Conservation (phyloP, 2,329 filamentous ascomycete genomes). For the Westerdykella aurantiaca region DNA sequence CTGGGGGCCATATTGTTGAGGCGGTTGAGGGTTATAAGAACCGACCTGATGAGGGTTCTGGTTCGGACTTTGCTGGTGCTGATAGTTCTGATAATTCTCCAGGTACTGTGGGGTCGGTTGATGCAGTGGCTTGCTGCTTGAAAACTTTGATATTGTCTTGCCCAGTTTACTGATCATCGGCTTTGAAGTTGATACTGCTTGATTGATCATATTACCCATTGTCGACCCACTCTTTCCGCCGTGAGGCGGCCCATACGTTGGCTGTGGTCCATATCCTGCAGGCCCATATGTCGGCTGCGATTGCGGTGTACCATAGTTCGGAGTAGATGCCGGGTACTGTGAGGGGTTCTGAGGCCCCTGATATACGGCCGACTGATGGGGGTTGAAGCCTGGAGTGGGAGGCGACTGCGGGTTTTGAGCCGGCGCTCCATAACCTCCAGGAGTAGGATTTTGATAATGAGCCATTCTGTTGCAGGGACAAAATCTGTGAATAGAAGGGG, state of each 20-base stretch:
- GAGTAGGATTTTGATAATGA: conserved; percentile 28
- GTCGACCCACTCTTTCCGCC: conserved; percentile 16
- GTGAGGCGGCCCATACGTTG: background rate
- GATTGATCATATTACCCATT: conserved; percentile 31
- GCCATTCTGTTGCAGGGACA: background rate
- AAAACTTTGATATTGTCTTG: conserved; percentile 32
- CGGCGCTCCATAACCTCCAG: conserved; percentile 25
- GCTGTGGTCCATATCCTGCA: conserved; percentile 3
- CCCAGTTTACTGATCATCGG: conserved; percentile 33
- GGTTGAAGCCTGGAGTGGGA: conserved; percentile 12
- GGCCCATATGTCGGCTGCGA: conserved; percentile 1
- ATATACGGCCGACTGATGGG: conserved; percentile 17
- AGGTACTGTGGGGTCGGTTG: conserved; percentile 23
- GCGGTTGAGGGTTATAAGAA: conserved; percentile 7
- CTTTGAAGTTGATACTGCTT: conserved; percentile 33
- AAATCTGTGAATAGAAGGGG: too few relatives aligned
- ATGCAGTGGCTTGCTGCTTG: conserved; percentile 17
- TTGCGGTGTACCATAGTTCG: conserved; percentile 10
- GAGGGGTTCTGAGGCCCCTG: conserved; percentile 11
- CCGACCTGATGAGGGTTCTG: conserved; percentile 12
- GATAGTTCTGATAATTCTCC: conserved; percentile 29
- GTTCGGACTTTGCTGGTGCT: conserved; percentile 14
- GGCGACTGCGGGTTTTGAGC: conserved; percentile 8
- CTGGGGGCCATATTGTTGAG: conserved; percentile 13
- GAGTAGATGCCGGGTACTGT: conserved; percentile 14